Conservation (phyloP, 2,329 filamentous ascomycete genomes). For the Trichoderma endophyticum region DNA sequence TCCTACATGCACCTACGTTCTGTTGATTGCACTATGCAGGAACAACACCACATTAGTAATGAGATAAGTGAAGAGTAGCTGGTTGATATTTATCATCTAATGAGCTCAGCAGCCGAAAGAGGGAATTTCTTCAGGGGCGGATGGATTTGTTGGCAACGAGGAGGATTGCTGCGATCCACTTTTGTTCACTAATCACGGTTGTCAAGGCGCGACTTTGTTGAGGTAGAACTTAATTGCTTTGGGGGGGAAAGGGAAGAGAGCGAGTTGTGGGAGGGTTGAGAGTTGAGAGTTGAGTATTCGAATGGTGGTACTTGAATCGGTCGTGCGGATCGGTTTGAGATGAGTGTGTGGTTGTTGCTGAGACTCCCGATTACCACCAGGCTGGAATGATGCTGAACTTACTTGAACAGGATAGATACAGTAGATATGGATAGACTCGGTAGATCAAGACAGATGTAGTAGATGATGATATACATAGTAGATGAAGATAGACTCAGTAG, state of each 20-base stretch:
- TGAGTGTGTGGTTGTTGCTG: neutral
- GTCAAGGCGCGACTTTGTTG: neutral
- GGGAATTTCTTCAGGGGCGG: neutral
- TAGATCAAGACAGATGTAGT: neutral
- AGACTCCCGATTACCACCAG: neutral
- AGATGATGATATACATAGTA: neutral
- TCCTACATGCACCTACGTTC: neutral
- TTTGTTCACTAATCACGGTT: neutral
- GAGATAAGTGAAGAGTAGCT: neutral
- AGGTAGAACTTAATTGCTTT: neutral
- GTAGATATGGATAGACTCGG: neutral
- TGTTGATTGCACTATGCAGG: neutral
- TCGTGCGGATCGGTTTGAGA: neutral
- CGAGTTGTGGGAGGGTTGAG: neutral
- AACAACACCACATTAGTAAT: neutral
- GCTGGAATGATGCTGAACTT: neutral
- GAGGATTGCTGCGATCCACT: neutral
- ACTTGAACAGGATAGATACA: neutral
- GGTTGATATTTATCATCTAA: neutral
- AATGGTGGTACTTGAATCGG: neutral
- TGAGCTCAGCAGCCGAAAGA: neutral
- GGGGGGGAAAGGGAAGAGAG: neutral
- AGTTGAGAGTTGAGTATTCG: neutral
- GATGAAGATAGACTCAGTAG: neutral
- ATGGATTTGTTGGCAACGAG: neutral